Evolutionary conservation across 2,329 filamentous ascomycete genomes (phyloP).

Genomic region (Penicillium paneum): DNA sequence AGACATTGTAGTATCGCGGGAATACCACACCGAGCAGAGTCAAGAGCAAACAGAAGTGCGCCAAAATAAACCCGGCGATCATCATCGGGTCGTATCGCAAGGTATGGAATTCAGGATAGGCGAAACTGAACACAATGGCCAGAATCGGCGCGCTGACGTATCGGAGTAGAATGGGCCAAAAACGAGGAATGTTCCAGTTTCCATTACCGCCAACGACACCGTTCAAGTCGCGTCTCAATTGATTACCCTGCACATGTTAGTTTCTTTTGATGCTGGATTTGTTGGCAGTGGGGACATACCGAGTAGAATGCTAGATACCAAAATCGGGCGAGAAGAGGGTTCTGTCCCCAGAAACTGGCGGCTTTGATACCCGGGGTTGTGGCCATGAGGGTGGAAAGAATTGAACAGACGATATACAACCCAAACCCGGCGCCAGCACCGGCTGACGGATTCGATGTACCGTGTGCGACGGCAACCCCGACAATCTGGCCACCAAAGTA

Average conservation of each 20-base stretch:
- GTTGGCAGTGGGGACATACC: conserved; percentile 37
- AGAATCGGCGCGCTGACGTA: conserved; percentile 52
- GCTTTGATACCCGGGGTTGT: conserved; percentile 44
- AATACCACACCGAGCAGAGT: conserved; percentile 51
- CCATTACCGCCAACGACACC: conserved; percentile 52
- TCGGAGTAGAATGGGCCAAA: conserved; percentile 52
- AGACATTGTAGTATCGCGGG: conserved; percentile 54
- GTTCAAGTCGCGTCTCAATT: conserved; percentile 56
- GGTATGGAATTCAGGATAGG: conserved; percentile 51
- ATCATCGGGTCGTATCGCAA: conserved; percentile 51
- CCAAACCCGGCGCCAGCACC: conserved; percentile 55
- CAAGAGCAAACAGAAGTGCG: conserved; percentile 47
- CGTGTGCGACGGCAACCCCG: conserved; percentile 52
- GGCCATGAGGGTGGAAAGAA: conserved; percentile 23
- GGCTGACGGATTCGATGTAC: conserved; percentile 35
- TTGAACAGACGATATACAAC: conserved; percentile 46
- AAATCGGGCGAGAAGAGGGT: conserved; percentile 40
- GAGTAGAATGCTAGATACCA: conserved; percentile 59
- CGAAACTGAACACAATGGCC: conserved; percentile 53
- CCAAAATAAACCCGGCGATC: conserved; percentile 51
- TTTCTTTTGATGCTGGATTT: background rate
- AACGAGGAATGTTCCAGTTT: conserved; percentile 56
- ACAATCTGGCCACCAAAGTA: conserved; percentile 55
- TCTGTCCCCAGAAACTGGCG: conserved; percentile 45
- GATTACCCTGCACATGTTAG: conserved; percentile 47